phyloP scores from a whole-genome alignment of 805 yeast genomes.

The Isabelozyma heimii region DNA sequence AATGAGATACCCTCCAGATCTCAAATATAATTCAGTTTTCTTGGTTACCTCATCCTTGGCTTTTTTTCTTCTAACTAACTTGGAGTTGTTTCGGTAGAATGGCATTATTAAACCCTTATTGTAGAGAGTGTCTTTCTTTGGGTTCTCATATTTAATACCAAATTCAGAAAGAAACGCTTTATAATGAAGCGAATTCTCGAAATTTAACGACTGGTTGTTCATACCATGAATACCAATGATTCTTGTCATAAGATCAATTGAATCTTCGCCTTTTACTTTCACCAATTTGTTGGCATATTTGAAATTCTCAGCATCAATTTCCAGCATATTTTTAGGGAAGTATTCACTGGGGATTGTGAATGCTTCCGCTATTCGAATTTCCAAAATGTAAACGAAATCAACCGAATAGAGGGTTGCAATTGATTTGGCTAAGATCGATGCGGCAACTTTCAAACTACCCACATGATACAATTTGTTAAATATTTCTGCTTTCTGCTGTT shows the following conservation, averaged over 20 bases:
- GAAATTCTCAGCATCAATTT: slow-evolving; percentile 44
- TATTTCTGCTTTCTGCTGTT: slow-evolving; percentile 12
- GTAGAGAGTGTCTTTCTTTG: slow-evolving; percentile 27
- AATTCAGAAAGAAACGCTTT: slow-evolving; percentile 49
- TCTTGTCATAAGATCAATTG: slow-evolving; percentile 38
- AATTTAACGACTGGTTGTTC: slow-evolving; percentile 15
- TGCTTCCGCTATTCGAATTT: slow-evolving; percentile 48
- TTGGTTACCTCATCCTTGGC: slow-evolving; percentile 5
- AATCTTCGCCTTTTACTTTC: slow-evolving; percentile 26
- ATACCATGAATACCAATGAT: slow-evolving; percentile 43
- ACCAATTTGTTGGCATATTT: slow-evolving; percentile 35
- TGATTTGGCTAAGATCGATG: slow-evolving; percentile 35
- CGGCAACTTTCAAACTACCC: slow-evolving; percentile 45
- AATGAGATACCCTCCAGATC: slow-evolving; percentile 53
- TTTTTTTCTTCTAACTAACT: slow-evolving; percentile 37
- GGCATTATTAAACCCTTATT: slow-evolving; percentile 55
- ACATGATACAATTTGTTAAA: slow-evolving; percentile 32
- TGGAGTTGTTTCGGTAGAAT: slow-evolving; percentile 43
- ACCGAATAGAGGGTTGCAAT: slow-evolving; percentile 31
- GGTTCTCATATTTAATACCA: slow-evolving; percentile 45
- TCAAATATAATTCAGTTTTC: slow-evolving; percentile 42
- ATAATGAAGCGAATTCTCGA: slow-evolving; percentile 40
- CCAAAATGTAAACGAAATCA: slow-evolving; percentile 49
- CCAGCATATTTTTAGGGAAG: slow-evolving; percentile 43
- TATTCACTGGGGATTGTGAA: slow-evolving; percentile 38